phyloP scores from a whole-genome alignment of 371 early-diverging fungal genomes.

The Syncephalastrum contaminatum region DNA sequence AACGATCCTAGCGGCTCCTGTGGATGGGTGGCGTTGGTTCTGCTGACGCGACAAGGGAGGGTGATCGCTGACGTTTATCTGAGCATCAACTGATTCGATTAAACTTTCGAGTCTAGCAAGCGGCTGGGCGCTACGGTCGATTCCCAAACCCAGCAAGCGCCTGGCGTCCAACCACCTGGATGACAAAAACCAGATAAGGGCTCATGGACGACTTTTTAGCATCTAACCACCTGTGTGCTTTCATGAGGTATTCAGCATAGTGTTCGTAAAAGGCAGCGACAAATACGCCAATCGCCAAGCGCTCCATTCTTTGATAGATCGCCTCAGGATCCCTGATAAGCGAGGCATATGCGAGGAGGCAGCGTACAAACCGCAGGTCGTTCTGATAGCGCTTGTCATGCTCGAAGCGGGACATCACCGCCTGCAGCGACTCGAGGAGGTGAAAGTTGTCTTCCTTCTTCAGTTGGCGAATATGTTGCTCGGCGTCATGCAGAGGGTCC shows the following conservation, averaged over 20 bases:
- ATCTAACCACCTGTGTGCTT: too few species aligned
- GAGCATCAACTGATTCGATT: neutral
- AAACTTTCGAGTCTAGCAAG: neutral
- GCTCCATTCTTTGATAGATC: slow-evolving; percentile 22
- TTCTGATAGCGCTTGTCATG: slow-evolving; percentile 17
- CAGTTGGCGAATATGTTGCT: slow-evolving; percentile 54
- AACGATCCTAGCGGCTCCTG: neutral
- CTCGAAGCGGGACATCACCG: slow-evolving; percentile 9
- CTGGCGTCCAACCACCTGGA: slow-evolving; percentile 18
- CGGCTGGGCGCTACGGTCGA: slow-evolving; percentile 24
- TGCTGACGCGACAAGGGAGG: neutral
- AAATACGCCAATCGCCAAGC: slow-evolving; percentile 28
- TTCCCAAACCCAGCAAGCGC: slow-evolving; percentile 17
- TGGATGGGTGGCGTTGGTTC: slow-evolving; percentile 6
- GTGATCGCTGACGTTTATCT: too few species aligned
- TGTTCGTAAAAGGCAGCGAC: slow-evolving; percentile 28
- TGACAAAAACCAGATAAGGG: neutral
- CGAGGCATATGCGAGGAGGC: slow-evolving; percentile 31
- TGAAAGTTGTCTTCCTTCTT: slow-evolving; percentile 21
- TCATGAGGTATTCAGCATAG: slow-evolving; percentile 19
- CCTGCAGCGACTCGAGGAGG: slow-evolving; percentile 13
- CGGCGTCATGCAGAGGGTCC: slow-evolving; percentile 70
- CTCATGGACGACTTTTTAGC: too few species aligned
- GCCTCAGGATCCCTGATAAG: slow-evolving; percentile 18
- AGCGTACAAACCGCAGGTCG: slow-evolving; percentile 28